Percentiles rank a stretch among this genome's conserved stretches.
Conservation (phyloP, 169 alveolate species). For the Sarcocystis neurona region DNA sequence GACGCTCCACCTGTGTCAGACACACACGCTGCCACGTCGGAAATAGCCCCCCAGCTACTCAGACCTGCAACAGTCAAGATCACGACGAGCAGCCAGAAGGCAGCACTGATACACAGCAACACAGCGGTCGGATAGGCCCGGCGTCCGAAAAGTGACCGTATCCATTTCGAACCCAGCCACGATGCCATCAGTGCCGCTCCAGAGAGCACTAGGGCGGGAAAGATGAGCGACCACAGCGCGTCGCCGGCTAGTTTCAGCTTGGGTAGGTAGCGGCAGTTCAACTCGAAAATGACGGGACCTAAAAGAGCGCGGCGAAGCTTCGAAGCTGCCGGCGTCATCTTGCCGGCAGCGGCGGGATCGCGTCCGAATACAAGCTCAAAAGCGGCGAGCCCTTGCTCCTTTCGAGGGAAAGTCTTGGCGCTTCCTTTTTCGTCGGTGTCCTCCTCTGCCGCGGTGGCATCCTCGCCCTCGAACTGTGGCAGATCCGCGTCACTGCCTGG, state of each 20-base stretch:
- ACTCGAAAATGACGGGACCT: not conserved
- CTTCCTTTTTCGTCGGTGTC: not conserved
- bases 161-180: not conserved
- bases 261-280: slow-evolving; percentile 1
- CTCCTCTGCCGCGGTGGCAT: not conserved
- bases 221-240: slow-evolving; percentile 2
- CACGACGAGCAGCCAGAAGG: not conserved
- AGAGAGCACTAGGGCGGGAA: not conserved
- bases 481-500: not conserved
- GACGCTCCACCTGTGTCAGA: not conserved
- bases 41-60: not conserved
- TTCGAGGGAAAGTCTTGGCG: not conserved
- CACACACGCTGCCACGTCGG: slow-evolving; percentile 11
- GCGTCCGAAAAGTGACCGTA: not conserved
- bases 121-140: not conserved
- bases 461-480: not conserved
- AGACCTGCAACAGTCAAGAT: not conserved
- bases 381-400: not conserved
- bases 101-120: not conserved
- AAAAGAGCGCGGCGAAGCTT: not conserved
- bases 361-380: slow-evolving; percentile 12
- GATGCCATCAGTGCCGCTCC: not conserved
- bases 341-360: slow-evolving; percentile 4
- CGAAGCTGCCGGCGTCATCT: not conserved
- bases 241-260: not conserved